Conservation (phyloP, 2,329 filamentous ascomycete species). For the Reticulascus tulasneorum region DNA sequence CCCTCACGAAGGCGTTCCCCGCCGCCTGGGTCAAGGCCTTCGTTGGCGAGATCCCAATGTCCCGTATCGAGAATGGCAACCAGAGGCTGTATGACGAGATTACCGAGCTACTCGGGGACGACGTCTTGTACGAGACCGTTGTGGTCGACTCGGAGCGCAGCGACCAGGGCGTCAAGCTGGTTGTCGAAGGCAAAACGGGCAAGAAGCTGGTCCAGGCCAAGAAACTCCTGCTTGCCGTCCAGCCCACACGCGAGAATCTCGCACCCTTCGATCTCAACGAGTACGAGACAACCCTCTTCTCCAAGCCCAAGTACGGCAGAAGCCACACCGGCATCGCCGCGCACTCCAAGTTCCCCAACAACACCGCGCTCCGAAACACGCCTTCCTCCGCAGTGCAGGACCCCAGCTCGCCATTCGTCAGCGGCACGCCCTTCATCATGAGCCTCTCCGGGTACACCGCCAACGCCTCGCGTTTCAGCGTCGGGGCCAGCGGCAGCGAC, state of each 20-base stretch:
- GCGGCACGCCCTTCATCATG: too few species aligned
- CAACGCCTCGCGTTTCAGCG: slow-evolving; percentile 15
- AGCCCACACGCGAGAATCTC: slow-evolving; percentile 18
- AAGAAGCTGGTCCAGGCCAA: slow-evolving; percentile 18
- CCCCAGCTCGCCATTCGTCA: slow-evolving; percentile 25
- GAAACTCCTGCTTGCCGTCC: slow-evolving; percentile 18
- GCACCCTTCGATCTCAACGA: slow-evolving; percentile 14
- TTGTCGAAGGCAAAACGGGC: slow-evolving; percentile 4
- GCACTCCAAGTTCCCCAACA: slow-evolving; percentile 19
- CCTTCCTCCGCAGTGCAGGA: slow-evolving; percentile 15
- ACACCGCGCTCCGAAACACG: slow-evolving; percentile 16
- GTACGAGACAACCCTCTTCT: slow-evolving; percentile 16
- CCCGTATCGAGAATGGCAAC: too few species aligned
- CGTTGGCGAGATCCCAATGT: too few species aligned
- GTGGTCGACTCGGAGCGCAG: slow-evolving; percentile 6
- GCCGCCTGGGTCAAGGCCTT: slow-evolving; percentile 18
- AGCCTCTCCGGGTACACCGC: slow-evolving; percentile 27
- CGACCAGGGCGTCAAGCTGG: slow-evolving; percentile 13
- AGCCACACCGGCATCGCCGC: slow-evolving; percentile 21
- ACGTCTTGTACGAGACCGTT: slow-evolving; percentile 19
- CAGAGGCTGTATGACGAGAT: slow-evolving; percentile 16
- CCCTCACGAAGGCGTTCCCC: slow-evolving; percentile 11
- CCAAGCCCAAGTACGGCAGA: slow-evolving; percentile 14
- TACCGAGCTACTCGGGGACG: slow-evolving; percentile 12
- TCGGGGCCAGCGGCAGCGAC: slow-evolving; percentile 11